Base-by-base conservation (phyloP, 495 filamentous ascomycete species). In the Podospora conica region DNA sequence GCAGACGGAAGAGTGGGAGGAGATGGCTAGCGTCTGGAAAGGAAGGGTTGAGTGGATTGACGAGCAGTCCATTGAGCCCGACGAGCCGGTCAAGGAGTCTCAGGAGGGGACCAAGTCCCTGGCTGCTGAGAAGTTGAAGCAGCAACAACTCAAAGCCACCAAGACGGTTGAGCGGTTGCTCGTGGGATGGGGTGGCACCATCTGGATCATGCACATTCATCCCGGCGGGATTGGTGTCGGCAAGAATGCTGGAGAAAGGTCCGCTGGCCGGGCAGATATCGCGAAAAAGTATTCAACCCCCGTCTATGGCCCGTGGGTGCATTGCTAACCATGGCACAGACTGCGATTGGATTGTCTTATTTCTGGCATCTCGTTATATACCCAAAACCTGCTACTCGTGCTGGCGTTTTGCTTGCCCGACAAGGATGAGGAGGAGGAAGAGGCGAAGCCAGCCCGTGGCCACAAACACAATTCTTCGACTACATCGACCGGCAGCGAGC, bases 341-440 rank as follows among this genome's bases (percentile, higher is more conserved):
- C 84, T 98, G 78, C 89, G 91, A 70, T 93, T 93, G 69, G 95
- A 98, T 81, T 97, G 96, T 79, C 91, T 94, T 68, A 90, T 98
- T 82, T 96, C 94, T 76, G 95, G 96, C 74, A 89, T 98, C 74
- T 93, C 95, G 68, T 83, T 98, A 79, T 98, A 97, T 88, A 96
- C 91, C 75, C 93, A 93, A 70, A 93, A 86, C 70, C 82, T 96
- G 61, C 82, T 98, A 77, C 84, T 96, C 66, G 86, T 97, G 70
- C 89, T 98, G 81, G 92, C 92, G 73, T 95, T 94, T 75, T 86
- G 93, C 65, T 89, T 89, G 64, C 81, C 84, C 12, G 86, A 87
- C 11, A 86, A 88, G n/a, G 81, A 85, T 11, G 85, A 88, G n/a
- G 75, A 85, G 0, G 69, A 77, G 9, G 74, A 78, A 53, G 70